A percentile compares a stretch with the other conserved stretches of the same genome.
Evolutionary conservation across 2,329 filamentous ascomycete species (phyloP).

Genomic region (Cercospora zeae-maydis): DNA sequence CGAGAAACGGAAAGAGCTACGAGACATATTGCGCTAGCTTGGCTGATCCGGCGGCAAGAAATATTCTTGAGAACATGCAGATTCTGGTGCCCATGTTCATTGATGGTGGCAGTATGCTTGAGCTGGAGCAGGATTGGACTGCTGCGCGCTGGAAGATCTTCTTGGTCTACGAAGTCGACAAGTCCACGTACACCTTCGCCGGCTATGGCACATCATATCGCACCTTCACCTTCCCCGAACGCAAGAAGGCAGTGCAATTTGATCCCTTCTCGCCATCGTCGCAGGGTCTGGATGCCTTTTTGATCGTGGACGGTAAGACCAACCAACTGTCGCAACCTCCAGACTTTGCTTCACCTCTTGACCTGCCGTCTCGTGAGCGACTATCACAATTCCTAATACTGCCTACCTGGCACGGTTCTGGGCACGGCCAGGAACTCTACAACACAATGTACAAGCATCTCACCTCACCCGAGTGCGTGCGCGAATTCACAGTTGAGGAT

Average conservation of each 20-base stretch:
- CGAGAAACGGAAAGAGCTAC: constrained; percentile 60
- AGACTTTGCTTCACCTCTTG: constrained; percentile 47
- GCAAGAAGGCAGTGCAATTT: constrained; percentile 23
- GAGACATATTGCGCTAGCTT: constrained; percentile 83
- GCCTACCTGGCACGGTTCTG: constrained; percentile 77
- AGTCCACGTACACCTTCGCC: constrained; percentile 70
- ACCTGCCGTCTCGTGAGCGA: constrained; percentile 71
- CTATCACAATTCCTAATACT: constrained; percentile 93
- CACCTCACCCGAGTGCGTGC: constrained; percentile 59
- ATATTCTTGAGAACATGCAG: constrained; percentile 75
- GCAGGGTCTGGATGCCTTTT: constrained; percentile 29
- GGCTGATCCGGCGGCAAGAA: constrained; percentile 63
- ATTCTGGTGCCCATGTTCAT: constrained; percentile 83
- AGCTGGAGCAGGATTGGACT: constrained; percentile 67
- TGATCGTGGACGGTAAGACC: constrained; percentile 25
- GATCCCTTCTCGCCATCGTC: constrained; percentile 25
- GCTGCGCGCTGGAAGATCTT: constrained; percentile 87
- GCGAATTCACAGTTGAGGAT: constrained; percentile 89
- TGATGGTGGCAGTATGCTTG: constrained; percentile 80
- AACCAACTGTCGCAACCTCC: constrained; percentile 20
- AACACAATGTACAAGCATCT: constrained; percentile 71
- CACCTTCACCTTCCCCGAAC: constrained; percentile 54
- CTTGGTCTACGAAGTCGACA: constrained; percentile 54
- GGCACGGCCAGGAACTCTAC: constrained; percentile 78
- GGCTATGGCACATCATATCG: constrained; percentile 90